phyloP scores from a whole-genome alignment of 1,284 basidiomycete species.

The Earliella scabrosa region DNA sequence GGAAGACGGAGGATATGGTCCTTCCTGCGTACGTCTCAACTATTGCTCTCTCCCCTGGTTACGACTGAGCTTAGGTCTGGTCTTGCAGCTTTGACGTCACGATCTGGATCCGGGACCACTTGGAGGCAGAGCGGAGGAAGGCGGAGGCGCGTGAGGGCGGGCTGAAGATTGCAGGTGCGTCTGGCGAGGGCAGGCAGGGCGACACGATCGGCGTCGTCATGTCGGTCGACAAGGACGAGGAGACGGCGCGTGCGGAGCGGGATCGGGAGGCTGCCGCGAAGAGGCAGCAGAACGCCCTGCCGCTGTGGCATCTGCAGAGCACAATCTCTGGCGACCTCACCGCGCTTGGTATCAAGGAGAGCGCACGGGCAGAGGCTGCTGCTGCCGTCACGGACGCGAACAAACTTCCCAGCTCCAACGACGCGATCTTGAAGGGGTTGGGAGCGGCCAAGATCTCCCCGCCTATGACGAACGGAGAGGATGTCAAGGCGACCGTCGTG shows the following conservation, averaged over 20 bases:
- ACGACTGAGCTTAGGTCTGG: neutral
- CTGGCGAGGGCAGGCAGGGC: constrained; percentile 62
- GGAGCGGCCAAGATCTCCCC: constrained; percentile 39
- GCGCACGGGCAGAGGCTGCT: constrained; percentile 47
- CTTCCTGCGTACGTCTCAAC: constrained; percentile 72
- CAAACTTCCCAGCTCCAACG: constrained; percentile 52
- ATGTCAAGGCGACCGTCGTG: constrained; percentile 60
- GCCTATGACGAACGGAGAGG: constrained; percentile 44
- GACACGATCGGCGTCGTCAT: constrained; percentile 81
- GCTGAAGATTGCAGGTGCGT: constrained; percentile 74
- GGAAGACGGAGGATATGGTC: constrained; percentile 88
- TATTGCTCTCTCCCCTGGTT: neutral
- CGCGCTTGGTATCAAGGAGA: constrained; percentile 79
- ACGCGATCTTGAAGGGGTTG: constrained; percentile 66
- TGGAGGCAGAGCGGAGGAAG: constrained; percentile 57
- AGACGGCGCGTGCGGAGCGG: constrained; percentile 64
- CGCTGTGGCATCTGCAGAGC: constrained; percentile 92
- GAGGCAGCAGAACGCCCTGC: constrained; percentile 88
- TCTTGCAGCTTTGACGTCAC: constrained; percentile 78
- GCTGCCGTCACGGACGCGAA: constrained; percentile 33
- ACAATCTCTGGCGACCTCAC: constrained; percentile 94
- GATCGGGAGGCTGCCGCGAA: constrained; percentile 77
- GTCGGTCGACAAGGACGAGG: constrained; percentile 83
- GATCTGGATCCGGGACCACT: constrained; percentile 75
- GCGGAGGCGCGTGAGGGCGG: constrained; percentile 53